Base-by-base conservation (phyloP, 176 grass and related monocot genomes). In the Triticum dicoccoides region DNA sequence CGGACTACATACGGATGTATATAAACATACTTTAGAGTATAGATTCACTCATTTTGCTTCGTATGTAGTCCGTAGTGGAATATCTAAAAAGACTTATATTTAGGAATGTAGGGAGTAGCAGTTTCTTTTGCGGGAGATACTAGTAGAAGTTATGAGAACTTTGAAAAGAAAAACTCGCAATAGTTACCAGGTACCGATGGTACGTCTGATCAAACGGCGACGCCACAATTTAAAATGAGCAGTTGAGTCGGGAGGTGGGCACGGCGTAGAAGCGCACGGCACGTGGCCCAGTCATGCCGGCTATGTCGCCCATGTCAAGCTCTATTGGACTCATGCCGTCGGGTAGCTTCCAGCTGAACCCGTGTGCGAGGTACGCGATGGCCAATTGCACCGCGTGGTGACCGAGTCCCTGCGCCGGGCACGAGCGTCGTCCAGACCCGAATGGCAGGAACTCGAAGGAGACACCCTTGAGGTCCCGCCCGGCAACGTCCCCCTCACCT, bases 371-470 rank as follows among this genome's bases (percentile, higher is more conserved):
- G 65, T 85, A 87, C 21, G 91, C 94, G 18, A 97, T 65, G 20
- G 87, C 87, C 44, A 93, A 56, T 80, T 93, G 87, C 5, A 97
- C 87, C 3, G 44, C 75, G 29, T 93, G 82, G 1, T 92, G 56
- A 0, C 91, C 94, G 2, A 97, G 56, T 82, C 87, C 87, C 59
- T 82, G 93, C 0, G 89, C 94, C 0, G 91, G 94, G 74, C 94
- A 97, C 0, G 94, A 93, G 4, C 94, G 78, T 56, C 91, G 63
- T 2, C 94, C 94, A 4, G 94, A 93, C 0, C 94, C 94, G 73
- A 97, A 97, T 0, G 94, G 94, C 69, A 97, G 71, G 82, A 97
- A 89, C 89, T 97, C 94, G 75, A 93, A 97, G 88, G 77, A 90
- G 69, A 80, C 89, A 9, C 94, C 94, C 83, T 92, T 93, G 89